Conservation (phyloP, 2,329 filamentous ascomycete genomes). For the Sporothrix mexicana region DNA sequence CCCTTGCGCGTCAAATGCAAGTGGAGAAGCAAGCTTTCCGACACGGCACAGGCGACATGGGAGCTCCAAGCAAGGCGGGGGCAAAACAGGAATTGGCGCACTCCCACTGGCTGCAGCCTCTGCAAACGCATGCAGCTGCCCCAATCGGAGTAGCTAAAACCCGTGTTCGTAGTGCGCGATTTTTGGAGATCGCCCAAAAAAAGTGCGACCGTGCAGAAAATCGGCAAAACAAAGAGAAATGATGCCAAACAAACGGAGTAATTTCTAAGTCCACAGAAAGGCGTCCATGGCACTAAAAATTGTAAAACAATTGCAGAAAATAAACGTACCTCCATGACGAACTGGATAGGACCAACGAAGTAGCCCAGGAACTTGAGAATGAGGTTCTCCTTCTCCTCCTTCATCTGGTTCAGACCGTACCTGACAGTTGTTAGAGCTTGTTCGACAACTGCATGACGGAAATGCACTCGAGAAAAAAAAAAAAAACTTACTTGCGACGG, state of each 20-base stretch:
- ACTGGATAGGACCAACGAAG: constrained; percentile 89
- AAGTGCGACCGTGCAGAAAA: not conserved
- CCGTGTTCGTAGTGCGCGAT: constrained; percentile 31
- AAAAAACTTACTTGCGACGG: constrained; percentile 64
- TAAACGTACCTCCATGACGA: constrained; percentile 80
- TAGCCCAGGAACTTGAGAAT: constrained; percentile 82
- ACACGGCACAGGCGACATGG: constrained; percentile 16
- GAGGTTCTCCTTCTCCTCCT: constrained; percentile 86
- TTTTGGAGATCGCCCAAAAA: constrained; percentile 32
- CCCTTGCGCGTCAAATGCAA: constrained; percentile 14
- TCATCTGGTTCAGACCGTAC: constrained; percentile 81
- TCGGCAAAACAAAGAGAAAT: not conserved
- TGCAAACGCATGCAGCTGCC: constrained; percentile 26
- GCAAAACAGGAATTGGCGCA: constrained; percentile 19
- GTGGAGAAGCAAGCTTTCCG: constrained; percentile 24
- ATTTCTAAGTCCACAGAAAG: not conserved
- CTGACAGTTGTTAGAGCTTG: constrained; percentile 23
- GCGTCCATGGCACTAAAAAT: no score
- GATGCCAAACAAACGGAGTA: not conserved
- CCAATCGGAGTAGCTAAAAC: constrained; percentile 29
- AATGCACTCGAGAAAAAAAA: not conserved
- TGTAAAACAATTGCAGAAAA: not conserved
- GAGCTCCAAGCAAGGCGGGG: constrained; percentile 25
- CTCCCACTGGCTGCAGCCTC: constrained; percentile 18
- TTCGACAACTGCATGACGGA: not conserved